Evolutionary conservation across 2,329 filamentous ascomycete species (phyloP).

Genomic region (Lachnellula arida): DNA sequence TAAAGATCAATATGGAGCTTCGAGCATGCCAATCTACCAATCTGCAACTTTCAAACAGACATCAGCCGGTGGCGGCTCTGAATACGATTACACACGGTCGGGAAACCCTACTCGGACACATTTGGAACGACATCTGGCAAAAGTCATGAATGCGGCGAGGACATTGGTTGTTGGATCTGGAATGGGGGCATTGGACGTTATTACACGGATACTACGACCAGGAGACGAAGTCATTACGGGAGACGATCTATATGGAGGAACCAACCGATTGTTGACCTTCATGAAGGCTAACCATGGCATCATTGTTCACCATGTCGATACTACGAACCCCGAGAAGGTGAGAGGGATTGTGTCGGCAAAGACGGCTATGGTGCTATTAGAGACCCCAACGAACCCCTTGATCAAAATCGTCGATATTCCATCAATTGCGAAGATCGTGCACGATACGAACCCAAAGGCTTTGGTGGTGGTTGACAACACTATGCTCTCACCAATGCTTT

Average conservation of each 20-base stretch:
- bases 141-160: slow-evolving; percentile 95
- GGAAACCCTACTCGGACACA: slow-evolving; percentile 96
- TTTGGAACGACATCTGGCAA: slow-evolving; percentile 91
- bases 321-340: slow-evolving; percentile 72
- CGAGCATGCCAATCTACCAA: slow-evolving; percentile 96
- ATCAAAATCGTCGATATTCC: slow-evolving; percentile 97
- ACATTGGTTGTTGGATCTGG: slow-evolving; percentile 91
- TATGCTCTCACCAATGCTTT: slow-evolving; percentile 93
- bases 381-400: slow-evolving; percentile 94
- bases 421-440: slow-evolving; percentile 69
- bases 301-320: slow-evolving; percentile 93
- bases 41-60: slow-evolving; percentile 97
- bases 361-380: slow-evolving; percentile 91
- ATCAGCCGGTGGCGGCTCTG: slow-evolving; percentile 69
- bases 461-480: slow-evolving; percentile 96
- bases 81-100: slow-evolving; percentile 98
- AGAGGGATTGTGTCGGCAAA: slow-evolving; percentile 65
- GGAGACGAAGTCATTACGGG: slow-evolving; percentile 97
- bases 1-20: slow-evolving; percentile 95
- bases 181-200: slow-evolving; percentile 96
- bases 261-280: slow-evolving; percentile 89
- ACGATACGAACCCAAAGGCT: slow-evolving; percentile 71
- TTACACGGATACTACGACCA: slow-evolving; percentile 81
- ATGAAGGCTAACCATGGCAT: slow-evolving; percentile 86
- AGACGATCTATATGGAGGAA: slow-evolving; percentile 94